phyloP scores from a whole-genome alignment of 164 flowering plant species.

The Stephania japonica region DNA sequence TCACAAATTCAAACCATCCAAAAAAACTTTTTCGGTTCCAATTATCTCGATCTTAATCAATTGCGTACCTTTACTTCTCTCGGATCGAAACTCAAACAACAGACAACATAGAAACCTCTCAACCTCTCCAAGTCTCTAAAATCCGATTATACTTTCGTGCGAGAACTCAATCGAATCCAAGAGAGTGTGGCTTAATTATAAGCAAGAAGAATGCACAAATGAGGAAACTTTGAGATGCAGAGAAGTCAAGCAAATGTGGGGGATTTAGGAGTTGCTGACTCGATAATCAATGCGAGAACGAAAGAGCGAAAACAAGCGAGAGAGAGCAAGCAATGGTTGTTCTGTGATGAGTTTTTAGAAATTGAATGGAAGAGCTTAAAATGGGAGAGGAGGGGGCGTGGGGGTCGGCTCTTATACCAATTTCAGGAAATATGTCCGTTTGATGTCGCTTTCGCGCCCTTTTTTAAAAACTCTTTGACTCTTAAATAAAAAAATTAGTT shows the following conservation, averaged over 20 bases:
- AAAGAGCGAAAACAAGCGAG: neutral
- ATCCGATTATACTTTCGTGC: neutral
- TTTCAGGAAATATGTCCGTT: conserved; percentile 17
- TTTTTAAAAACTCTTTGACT: conserved; percentile 8
- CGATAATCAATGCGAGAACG: neutral
- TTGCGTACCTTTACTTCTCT: neutral
- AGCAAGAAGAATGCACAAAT: neutral
- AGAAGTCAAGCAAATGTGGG: neutral
- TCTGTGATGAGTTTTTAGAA: too few species aligned
- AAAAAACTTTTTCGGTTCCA: neutral
- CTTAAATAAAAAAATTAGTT: neutral
- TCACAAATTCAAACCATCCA: neutral
- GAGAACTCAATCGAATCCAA: neutral
- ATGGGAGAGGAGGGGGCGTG: neutral
- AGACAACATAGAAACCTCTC: neutral
- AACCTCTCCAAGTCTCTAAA: neutral
- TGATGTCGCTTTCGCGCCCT: conserved; percentile 25
- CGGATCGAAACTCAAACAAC: neutral
- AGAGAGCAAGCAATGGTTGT: neutral
- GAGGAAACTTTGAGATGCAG: neutral
- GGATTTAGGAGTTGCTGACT: neutral
- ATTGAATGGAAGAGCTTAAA: neutral
- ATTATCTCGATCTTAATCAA: neutral
- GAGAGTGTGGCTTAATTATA: neutral
- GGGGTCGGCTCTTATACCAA: conserved; percentile 16